phyloP scores from a whole-genome alignment of 2,329 filamentous ascomycete species.

The Clarireedia hainanense region DNA sequence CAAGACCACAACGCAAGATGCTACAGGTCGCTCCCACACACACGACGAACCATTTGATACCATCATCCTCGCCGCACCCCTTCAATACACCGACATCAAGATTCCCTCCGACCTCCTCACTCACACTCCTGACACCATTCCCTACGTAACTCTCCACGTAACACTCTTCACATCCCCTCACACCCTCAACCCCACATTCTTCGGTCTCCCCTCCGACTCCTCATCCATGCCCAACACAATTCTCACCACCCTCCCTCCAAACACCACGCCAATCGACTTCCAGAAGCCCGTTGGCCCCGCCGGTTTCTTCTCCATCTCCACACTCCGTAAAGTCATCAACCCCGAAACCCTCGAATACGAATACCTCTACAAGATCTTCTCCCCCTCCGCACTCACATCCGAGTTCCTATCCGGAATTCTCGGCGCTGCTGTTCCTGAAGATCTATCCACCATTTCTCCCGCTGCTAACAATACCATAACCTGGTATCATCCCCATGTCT shows the following conservation, averaged over 20 bases:
- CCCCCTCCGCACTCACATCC: slow-evolving; percentile 43
- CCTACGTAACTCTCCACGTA: slow-evolving; percentile 80
- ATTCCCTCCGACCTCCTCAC: slow-evolving; percentile 60
- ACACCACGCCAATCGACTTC: slow-evolving; percentile 36
- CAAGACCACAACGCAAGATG: slow-evolving; percentile 20
- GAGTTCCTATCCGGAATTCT: slow-evolving; percentile 47
- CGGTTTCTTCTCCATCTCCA: slow-evolving; percentile 81
- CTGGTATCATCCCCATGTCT: slow-evolving; percentile 71
- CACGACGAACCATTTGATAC: slow-evolving; percentile 54
- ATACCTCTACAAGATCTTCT: slow-evolving; percentile 60
- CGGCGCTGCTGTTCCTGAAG: slow-evolving; percentile 29
- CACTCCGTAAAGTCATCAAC: slow-evolving; percentile 57
- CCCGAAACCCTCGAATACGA: slow-evolving; percentile 46
- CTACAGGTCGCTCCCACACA: slow-evolving; percentile 1
- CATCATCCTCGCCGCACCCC: slow-evolving; percentile 75
- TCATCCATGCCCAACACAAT: slow-evolving; percentile 61
- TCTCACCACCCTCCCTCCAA: slow-evolving; percentile 69
- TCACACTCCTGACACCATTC: slow-evolving; percentile 64
- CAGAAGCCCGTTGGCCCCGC: slow-evolving; percentile 58
- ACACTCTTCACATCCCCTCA: slow-evolving; percentile 79
- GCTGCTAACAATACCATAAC: slow-evolving; percentile 50
- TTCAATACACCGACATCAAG: slow-evolving; percentile 69
- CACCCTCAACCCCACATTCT: slow-evolving; percentile 63
- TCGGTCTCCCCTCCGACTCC: slow-evolving; percentile 51
- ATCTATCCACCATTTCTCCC: slow-evolving; percentile 19